Evolutionary conservation across 345 rosid genomes (phyloP), one percentile per base, ranked within the genome.

Genomic region (Eucalyptus microcorys): DNA sequence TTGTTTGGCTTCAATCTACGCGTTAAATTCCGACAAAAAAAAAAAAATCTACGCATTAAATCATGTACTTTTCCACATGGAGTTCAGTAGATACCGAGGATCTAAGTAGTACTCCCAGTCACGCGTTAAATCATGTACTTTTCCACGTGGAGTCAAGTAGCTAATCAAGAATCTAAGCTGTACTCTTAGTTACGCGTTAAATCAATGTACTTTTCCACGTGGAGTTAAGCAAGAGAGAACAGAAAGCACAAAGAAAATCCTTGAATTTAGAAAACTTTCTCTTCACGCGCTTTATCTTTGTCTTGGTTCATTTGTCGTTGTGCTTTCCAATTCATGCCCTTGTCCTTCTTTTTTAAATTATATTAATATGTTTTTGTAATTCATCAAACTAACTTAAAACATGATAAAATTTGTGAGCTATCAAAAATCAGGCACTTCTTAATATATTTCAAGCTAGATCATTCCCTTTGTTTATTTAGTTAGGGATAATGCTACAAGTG

Each of bases 401-500:
- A 57, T 5, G 1, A 57, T 5, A 59, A 5, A 57, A 26, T 5
- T 11, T 27, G 66, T 6, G n/a, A 59, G 0, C 66, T 59, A 59
- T 59, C 3, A 59, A 59, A 59, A 59, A 59, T 59, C 66, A 59
- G 0, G n/a, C 0, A 0, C 68, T 27, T 27, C 68, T 27, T 59
- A 59, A 59, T 59, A 59, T 27, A 27, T 4, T 59, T 59, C 0
- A 32, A 59, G 4, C 68, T 6, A 13, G 32, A 59, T 59, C 53
- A 50, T 50, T 16, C 4, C 53, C 22, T 50, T 50, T 50, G 53
- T 50, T 0, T 50, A 50, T 50, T 16, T 50, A 50, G 53, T 50
- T 2, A 8, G 21, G 53, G 53, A 50, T 16, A 50, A 50, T 0
- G 22, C 0, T 16, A 50, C 0, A 50, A 50, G 16, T 50, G 2